phyloP scores from a whole-genome alignment of 768 basidiomycete species.

The Crassisporium funariophilum region DNA sequence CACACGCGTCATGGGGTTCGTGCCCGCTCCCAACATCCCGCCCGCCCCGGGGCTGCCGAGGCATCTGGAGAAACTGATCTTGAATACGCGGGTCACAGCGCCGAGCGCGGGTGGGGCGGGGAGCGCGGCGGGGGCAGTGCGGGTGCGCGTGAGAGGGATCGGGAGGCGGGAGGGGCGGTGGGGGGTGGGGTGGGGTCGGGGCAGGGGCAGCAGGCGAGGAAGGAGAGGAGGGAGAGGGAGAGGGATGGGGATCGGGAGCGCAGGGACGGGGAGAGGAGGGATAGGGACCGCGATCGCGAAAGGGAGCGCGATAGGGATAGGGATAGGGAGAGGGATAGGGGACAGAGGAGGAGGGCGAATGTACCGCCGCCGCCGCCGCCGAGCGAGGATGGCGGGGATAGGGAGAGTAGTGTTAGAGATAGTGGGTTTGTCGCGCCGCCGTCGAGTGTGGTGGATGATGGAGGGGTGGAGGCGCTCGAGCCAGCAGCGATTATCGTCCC shows the following conservation, averaged over 20 bases:
- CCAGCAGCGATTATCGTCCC: background rate
- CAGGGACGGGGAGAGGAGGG: slow-evolving; percentile 9
- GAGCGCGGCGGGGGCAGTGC: slow-evolving; percentile 23
- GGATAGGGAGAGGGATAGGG: slow-evolving; percentile 24
- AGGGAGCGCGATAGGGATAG: slow-evolving; percentile 22
- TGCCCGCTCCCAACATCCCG: slow-evolving; percentile 78
- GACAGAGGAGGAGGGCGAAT: slow-evolving; percentile 25
- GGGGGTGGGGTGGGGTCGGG: slow-evolving; percentile 23
- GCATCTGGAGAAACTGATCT: slow-evolving; percentile 91
- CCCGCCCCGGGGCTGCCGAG: slow-evolving; percentile 87
- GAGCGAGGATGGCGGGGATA: too few species aligned
- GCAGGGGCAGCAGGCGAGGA: slow-evolving; percentile 22
- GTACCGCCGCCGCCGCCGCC: background rate
- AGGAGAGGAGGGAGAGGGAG: slow-evolving; percentile 31
- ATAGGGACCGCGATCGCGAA: slow-evolving; percentile 5
- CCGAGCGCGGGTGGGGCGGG: slow-evolving; percentile 19
- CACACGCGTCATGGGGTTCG: slow-evolving; percentile 37
- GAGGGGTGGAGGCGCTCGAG: too few species aligned
- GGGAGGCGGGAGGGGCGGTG: slow-evolving; percentile 19
- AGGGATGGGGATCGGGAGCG: slow-evolving; percentile 24
- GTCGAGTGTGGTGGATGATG: slow-evolving; percentile 32
- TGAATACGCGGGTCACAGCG: slow-evolving; percentile 58
- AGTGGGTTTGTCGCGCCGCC: slow-evolving; percentile 26
- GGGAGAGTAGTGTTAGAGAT: too few species aligned
- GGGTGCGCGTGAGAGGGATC: slow-evolving; percentile 14